phyloP scores from a whole-genome alignment of 306 rosid genomes.

The Neltuma alba region DNA sequence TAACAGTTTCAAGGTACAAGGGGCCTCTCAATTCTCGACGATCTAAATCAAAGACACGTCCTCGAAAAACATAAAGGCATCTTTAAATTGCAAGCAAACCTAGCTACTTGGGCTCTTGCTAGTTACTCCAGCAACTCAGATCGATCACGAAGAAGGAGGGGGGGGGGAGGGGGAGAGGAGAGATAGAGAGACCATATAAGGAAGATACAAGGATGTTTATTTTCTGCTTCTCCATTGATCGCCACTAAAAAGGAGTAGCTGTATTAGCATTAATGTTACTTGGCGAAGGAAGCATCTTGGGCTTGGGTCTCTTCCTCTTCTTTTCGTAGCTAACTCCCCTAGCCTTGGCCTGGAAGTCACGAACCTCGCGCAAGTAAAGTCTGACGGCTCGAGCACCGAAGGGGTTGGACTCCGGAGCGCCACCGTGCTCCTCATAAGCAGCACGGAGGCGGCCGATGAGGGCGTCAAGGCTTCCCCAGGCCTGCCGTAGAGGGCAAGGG shows the following conservation, averaged over 20 bases:
- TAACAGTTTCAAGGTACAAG: neutral
- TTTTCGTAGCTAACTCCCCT: conserved; percentile 93
- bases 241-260: neutral
- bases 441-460: conserved; percentile 95
- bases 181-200: neutral
- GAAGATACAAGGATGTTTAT: neutral
- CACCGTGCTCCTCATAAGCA: conserved; percentile 84
- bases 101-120: neutral
- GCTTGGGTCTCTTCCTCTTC: conserved; percentile 85
- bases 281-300: conserved; percentile 4
- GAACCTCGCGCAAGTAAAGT: conserved; percentile 80
- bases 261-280: neutral
- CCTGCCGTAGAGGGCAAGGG: conserved; percentile 92
- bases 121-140: neutral
- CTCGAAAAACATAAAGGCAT: neutral
- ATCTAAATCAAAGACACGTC: neutral
- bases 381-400: conserved; percentile 76
- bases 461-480: conserved; percentile 98
- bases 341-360: conserved; percentile 88
- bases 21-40: neutral
- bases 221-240: neutral
- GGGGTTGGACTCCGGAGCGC: conserved; percentile 64
- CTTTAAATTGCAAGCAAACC: neutral
- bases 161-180: neutral
- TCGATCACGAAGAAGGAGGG: neutral